Evolutionary conservation across 495 filamentous ascomycete species (phyloP), one percentile per base, ranked within the genome.

Genomic region (Penicillium malachiteum): DNA sequence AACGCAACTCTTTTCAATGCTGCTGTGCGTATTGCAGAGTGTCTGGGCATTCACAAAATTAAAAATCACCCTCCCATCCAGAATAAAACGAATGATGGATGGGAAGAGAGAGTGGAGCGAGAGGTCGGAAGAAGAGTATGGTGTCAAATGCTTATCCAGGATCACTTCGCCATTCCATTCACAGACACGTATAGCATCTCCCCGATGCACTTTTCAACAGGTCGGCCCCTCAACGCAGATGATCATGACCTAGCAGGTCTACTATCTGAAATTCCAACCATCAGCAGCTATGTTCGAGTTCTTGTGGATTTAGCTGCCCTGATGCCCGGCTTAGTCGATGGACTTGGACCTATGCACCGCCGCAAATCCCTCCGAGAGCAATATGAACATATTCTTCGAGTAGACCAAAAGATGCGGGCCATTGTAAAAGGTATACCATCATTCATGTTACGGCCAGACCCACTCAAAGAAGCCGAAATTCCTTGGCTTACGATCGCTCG

Each of bases 121-220:
- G 78, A 81, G 58, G 65, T 75, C 0, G 74, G 75, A 7, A 59
- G 70, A 34, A 60, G 78, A 5, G 58, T 78, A 0, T 81, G 78
- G 78, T 73, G 63, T 40, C 70, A 77, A 50, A 65, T 81, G 50
- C 60, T 67, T 32, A 76, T 72, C 14, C 78, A 79, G 49, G 78
- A 81, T 52, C 75, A 75, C 60, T 77, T 81, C 45, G 74, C 74
- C 12, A 73, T 78, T 3, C 74, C 76, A 5, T 79, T 78, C 48
- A 71, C 73, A 13, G 75, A 78, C 38, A 71, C 67, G 32, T 81
- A 81, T 57, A 68, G 67, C 34, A 69, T 81, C 26, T 73, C 75
- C 7, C 70, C 64, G 1, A 62, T 70, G 48, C 73, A 77, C 21
- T 78, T 68, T 40, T 71, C 69, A 0, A 75, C 75, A 0, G 57